Evolutionary conservation across 208 protist genomes (phyloP).

Genomic region (Trypanosomatidae sp.): DNA sequence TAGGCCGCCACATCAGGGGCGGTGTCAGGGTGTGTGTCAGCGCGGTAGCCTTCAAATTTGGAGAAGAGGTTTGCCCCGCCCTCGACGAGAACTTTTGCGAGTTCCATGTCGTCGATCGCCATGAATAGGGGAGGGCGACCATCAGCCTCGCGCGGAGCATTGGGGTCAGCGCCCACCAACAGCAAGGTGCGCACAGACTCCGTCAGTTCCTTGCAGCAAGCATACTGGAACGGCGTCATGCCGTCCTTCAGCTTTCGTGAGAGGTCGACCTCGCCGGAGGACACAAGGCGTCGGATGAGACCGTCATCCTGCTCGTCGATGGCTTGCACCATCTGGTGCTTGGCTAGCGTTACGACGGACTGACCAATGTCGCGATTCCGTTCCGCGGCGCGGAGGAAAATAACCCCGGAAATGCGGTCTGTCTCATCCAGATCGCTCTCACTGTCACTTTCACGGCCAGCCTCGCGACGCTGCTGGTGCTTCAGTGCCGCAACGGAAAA

Average conservation of each 20-base stretch:
- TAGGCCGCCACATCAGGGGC: constrained; percentile 58
- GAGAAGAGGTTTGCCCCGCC: constrained; percentile 68
- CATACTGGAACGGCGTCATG: constrained; percentile 88
- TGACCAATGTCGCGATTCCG: constrained; percentile 60
- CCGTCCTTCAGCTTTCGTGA: constrained; percentile 47
- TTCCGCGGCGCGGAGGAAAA: constrained; percentile 83
- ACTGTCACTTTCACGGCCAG: constrained; percentile 81
- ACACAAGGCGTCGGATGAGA: constrained; percentile 47
- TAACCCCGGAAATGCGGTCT: constrained; percentile 63
- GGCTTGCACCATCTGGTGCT: constrained; percentile 62
- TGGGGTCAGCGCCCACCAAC: constrained; percentile 74
- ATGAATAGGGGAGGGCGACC: constrained; percentile 86
- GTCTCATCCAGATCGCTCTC: constrained; percentile 84
- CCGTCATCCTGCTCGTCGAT: constrained; percentile 51
- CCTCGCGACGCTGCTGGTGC: constrained; percentile 50
- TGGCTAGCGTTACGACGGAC: constrained; percentile 48
- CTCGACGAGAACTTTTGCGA: constrained; percentile 70
- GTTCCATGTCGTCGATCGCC: constrained; percentile 67
- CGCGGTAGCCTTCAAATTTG: constrained; percentile 71
- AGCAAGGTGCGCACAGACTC: constrained; percentile 59
- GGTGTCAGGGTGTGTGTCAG: constrained; percentile 81
- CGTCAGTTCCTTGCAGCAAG: constrained; percentile 60
- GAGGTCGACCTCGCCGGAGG: constrained; percentile 54
- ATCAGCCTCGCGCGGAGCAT: constrained; percentile 58
- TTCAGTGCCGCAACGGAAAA: constrained; percentile 44